Evolutionary conservation across 192 early-diverging fungal genomes (phyloP).

Genomic region (Backusella westeae): DNA sequence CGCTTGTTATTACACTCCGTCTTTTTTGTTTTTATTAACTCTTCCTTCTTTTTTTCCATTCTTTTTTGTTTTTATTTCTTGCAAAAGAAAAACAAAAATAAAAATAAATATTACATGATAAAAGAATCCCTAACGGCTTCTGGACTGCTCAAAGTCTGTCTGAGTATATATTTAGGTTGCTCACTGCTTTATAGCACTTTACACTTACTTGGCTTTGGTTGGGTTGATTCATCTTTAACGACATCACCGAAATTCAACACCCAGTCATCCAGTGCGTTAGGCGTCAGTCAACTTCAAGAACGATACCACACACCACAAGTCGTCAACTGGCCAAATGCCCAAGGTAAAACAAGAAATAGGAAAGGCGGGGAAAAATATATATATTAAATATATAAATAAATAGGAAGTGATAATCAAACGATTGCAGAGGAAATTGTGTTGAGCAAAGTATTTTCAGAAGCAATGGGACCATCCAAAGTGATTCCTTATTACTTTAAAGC

Average conservation of each 20-base stretch:
- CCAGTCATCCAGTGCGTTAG: conserved; percentile 7
- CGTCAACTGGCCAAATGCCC: conserved; percentile 30
- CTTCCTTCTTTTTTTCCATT: background rate
- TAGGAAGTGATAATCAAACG: conserved; percentile 7
- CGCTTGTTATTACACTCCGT: background rate
- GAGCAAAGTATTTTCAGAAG: conserved; percentile 55
- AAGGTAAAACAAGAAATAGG: conserved; percentile 18
- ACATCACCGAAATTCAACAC: background rate
- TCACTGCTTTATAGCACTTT: conserved; percentile 35
- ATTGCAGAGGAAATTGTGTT: conserved; percentile 52
- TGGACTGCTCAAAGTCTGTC: conserved; percentile 28
- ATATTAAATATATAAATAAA: background rate
- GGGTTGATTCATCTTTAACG: background rate
- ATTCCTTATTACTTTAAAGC: conserved; percentile 61
- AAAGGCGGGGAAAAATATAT: no score
- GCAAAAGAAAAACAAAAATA: background rate
- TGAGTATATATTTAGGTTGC: conserved; percentile 32
- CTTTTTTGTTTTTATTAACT: conserved; percentile 4
- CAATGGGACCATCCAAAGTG: conserved; percentile 60
- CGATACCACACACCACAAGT: conserved; percentile 23
- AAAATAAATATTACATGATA: background rate
- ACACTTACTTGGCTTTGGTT: conserved; percentile 30
- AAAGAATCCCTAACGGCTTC: conserved; percentile 11
- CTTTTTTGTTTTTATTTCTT: background rate
- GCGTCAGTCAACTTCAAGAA: conserved; percentile 20